Conservation (phyloP, 345 rosid species). For the Tarenaya hassleriana region DNA sequence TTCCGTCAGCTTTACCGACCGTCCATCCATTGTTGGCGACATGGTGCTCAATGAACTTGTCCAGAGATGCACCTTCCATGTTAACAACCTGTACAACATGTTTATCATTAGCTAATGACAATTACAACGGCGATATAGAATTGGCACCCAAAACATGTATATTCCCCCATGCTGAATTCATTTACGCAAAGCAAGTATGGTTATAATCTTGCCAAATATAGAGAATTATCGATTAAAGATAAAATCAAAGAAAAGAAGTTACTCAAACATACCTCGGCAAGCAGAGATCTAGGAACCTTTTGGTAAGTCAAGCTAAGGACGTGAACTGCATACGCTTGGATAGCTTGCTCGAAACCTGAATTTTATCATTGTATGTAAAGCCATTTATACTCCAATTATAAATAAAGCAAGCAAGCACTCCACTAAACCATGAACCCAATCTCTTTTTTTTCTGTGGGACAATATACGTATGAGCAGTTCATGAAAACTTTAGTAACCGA, state of each 20-base stretch:
- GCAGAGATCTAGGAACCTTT: conserved; percentile 76
- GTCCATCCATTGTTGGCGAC: conserved; percentile 61
- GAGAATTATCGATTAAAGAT: conserved; percentile 8
- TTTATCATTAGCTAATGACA: neutral
- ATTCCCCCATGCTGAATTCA: neutral
- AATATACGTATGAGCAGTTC: too few species aligned
- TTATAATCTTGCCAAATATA: neutral
- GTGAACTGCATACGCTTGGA: conserved; percentile 77
- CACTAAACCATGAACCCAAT: neutral
- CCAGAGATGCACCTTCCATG: conserved; percentile 72
- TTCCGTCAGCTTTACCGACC: conserved; percentile 64
- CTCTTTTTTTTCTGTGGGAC: neutral
- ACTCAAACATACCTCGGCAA: conserved; percentile 71
- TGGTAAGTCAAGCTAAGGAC: conserved; percentile 87
- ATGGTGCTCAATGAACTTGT: conserved; percentile 79
- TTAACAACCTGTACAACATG: conserved; percentile 55
- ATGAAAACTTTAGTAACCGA: too few species aligned
- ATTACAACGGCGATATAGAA: neutral
- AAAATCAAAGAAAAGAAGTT: neutral
- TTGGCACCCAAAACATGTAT: neutral
- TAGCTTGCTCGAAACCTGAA: conserved; percentile 97
- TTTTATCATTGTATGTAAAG: conserved; percentile 22
- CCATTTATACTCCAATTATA: conserved; percentile 4
- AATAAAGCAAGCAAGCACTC: neutral
- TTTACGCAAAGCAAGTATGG: neutral